phyloP scores from a whole-genome alignment of 78 protist genomes.

The Creolimax fragrantissima region DNA sequence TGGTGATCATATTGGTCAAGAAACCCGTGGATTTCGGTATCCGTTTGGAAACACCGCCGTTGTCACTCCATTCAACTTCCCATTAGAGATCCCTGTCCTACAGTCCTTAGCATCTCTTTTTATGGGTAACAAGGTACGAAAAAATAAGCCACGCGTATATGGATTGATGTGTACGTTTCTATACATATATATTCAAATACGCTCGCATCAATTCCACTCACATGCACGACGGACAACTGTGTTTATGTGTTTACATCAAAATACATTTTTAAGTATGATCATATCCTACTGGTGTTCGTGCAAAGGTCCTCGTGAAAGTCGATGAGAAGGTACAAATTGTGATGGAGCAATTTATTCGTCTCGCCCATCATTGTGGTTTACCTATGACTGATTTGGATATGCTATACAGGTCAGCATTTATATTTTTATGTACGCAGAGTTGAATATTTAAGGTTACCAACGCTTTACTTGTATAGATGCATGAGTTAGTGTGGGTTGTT shows the following conservation, averaged over 20 bases:
- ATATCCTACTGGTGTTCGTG: too few relatives aligned
- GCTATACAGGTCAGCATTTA: neutral
- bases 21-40: neutral
- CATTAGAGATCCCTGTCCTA: slow-evolving; percentile 17
- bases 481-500: neutral
- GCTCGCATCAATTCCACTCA: neutral
- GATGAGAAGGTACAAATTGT: slow-evolving; percentile 31
- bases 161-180: too few relatives aligned
- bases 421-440: neutral
- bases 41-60: slow-evolving; percentile 14
- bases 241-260: too few relatives aligned
- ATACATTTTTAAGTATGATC: too few relatives aligned
- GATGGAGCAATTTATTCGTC: slow-evolving; percentile 15
- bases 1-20: slow-evolving; percentile 17
- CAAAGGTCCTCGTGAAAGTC: slow-evolving; percentile 3
- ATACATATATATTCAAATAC: neutral
- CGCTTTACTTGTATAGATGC: neutral
- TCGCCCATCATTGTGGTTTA: neutral
- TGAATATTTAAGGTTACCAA: neutral
- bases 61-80: slow-evolving; percentile 22
- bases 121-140: slow-evolving; percentile 32
- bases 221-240: too few relatives aligned
- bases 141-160: too few relatives aligned
- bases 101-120: neutral
- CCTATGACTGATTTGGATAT: slow-evolving; percentile 23